Conservation (phyloP, 1,139 yeast genomes). For the Meyerozyma athensensis region DNA sequence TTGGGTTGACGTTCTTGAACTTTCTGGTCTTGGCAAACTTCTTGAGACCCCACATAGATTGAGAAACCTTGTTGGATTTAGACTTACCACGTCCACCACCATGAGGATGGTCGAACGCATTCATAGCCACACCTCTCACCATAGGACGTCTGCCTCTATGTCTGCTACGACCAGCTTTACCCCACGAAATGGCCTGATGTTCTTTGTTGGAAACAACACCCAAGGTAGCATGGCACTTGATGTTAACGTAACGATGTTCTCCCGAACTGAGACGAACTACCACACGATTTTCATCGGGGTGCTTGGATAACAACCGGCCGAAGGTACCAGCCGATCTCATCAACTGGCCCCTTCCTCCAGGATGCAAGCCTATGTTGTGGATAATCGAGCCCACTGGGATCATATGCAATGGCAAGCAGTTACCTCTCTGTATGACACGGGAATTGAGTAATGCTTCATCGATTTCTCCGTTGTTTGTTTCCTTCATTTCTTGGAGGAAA, state of each 20-base stretch:
- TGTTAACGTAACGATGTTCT: constrained; percentile 83
- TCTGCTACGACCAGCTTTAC: constrained; percentile 96
- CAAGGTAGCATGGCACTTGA: constrained; percentile 88
- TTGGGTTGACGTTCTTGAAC: constrained; percentile 76
- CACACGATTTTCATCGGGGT: constrained; percentile 67
- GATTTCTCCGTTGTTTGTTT: constrained; percentile 62
- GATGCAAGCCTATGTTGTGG: constrained; percentile 76
- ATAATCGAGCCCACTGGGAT: constrained; percentile 90
- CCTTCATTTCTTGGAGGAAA: constrained; percentile 64
- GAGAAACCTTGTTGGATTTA: constrained; percentile 89
- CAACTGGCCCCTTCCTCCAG: constrained; percentile 83
- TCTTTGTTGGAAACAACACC: constrained; percentile 95
- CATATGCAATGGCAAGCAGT: constrained; percentile 88
- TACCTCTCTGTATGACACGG: constrained; percentile 87
- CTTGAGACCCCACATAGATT: constrained; percentile 97
- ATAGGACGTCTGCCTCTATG: constrained; percentile 92
- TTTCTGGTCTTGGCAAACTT: constrained; percentile 93
- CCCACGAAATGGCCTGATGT: constrained; percentile 83
- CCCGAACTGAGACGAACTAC: constrained; percentile 83
- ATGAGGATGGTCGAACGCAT: constrained; percentile 95
- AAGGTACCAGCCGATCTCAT: constrained; percentile 94
- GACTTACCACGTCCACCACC: constrained; percentile 99
- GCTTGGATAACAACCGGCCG: constrained; percentile 81
- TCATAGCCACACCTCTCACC: constrained; percentile 98
- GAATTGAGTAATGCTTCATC: constrained; percentile 91